These are phyloP conservation scores for Leptosphaerulina australis DNA, from an alignment of 2,329 filamentous ascomycete species.

Conservation along the genomic window DNA sequence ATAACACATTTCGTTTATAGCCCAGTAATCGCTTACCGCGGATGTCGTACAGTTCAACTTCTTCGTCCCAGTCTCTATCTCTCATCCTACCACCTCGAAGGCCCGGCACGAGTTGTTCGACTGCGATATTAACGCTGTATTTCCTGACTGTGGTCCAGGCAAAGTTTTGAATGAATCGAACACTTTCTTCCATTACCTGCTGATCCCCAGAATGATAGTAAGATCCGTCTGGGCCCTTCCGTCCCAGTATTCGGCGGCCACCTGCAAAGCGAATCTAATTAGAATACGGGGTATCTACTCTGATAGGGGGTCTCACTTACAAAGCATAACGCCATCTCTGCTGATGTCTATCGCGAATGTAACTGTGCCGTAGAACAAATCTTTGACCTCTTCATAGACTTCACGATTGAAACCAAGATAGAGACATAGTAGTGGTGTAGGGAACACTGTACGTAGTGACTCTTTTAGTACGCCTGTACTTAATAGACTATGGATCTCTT, in stretches of 20 bases:
- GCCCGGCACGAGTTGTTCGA: slow-evolving; percentile 34
- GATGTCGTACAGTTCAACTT: slow-evolving; percentile 47
- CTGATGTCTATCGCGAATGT: slow-evolving; percentile 42
- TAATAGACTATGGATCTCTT: not conserved
- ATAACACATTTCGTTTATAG: not conserved
- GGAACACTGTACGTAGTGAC: not conserved
- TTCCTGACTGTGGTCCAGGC: slow-evolving; percentile 41
- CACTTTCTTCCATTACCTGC: slow-evolving; percentile 22
- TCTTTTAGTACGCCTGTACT: not conserved
- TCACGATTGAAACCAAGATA: slow-evolving; percentile 31
- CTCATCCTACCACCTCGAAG: not conserved
- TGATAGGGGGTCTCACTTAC: slow-evolving; percentile 5
- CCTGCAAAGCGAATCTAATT: not conserved
- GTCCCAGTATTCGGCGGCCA: slow-evolving; percentile 38
- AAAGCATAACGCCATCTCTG: slow-evolving; percentile 43
- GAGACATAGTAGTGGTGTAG: slow-evolving; percentile 12
- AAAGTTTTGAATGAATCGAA: slow-evolving; percentile 36
- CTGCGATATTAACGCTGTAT: slow-evolving; percentile 41
- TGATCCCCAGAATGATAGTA: slow-evolving; percentile 25
- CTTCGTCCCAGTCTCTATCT: slow-evolving; percentile 35
- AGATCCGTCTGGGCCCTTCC: slow-evolving; percentile 35
- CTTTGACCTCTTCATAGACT: slow-evolving; percentile 37
- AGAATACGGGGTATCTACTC: not conserved
- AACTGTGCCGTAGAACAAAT: slow-evolving; percentile 37
- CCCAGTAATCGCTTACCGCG: slow-evolving; percentile 27